Conservation (phyloP, 2,329 filamentous ascomycete species). For the Aspergillus pseudoviridinutans region DNA sequence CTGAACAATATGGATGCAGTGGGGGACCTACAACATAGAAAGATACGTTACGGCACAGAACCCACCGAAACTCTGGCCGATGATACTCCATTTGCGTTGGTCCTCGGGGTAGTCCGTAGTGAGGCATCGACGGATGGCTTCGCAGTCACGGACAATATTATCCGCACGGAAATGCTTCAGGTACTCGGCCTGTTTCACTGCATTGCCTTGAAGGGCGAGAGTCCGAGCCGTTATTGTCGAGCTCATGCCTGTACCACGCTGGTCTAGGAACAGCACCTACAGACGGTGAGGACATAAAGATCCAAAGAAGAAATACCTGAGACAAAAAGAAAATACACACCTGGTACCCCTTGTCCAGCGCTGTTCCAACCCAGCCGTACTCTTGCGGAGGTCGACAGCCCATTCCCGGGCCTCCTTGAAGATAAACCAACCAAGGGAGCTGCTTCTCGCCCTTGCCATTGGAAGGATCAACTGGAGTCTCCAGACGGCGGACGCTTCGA, state of each 20-base stretch:
- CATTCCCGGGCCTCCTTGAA: conserved; percentile 83
- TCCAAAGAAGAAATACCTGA: not conserved
- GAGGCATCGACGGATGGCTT: conserved; percentile 74
- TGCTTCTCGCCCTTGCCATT: conserved; percentile 42
- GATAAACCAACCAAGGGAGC: conserved; percentile 63
- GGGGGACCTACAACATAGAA: conserved; percentile 58
- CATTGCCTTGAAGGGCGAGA: conserved; percentile 61
- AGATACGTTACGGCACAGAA: conserved; percentile 83
- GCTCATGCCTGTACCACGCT: conserved; percentile 83
- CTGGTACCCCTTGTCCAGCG: conserved; percentile 79
- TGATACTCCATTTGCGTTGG: conserved; percentile 75
- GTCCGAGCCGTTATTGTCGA: conserved; percentile 72
- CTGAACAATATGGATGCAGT: not conserved
- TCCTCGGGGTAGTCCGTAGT: conserved; percentile 65
- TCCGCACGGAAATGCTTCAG: conserved; percentile 83
- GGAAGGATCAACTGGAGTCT: conserved; percentile 44
- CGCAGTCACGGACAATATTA: conserved; percentile 82
- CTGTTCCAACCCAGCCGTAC: conserved; percentile 63
- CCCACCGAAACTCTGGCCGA: conserved; percentile 90
- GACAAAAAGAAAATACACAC: conserved; percentile 33
- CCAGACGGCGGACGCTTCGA: conserved; percentile 63
- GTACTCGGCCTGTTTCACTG: conserved; percentile 70
- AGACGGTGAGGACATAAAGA: not conserved
- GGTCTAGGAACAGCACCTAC: conserved; percentile 73
- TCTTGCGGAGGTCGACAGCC: conserved; percentile 72